A percentile compares a stretch with the other conserved stretches of the same genome.
These are phyloP conservation scores for Amborella trichopoda DNA, from an alignment of 164 flowering plant genomes.

Conservation along the genomic window DNA sequence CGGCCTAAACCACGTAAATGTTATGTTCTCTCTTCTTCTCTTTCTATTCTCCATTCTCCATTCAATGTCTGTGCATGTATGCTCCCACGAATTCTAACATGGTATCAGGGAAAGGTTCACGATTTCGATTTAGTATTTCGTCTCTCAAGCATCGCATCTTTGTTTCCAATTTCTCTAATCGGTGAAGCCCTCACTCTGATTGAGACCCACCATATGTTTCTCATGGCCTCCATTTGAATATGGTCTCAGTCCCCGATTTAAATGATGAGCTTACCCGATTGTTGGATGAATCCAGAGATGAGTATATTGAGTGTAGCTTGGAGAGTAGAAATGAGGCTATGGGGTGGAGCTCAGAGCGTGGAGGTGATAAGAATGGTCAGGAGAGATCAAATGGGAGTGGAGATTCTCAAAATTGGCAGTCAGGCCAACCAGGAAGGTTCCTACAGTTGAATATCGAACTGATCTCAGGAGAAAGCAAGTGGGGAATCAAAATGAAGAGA, in stretches of 20 bases:
- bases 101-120: no score
- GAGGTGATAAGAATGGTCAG: slow-evolving; percentile 32
- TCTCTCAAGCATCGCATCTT: no score
- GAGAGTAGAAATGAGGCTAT: slow-evolving; percentile 43
- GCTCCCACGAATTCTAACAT: no score
- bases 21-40: no score
- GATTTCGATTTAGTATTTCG: no score
- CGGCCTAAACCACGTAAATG: no score
- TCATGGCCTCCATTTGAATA: slow-evolving; percentile 71
- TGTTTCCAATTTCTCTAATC: no score
- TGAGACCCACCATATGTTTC: no score
- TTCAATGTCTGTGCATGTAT: no score
- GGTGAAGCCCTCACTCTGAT: no score
- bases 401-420: slow-evolving; percentile 45
- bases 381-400: slow-evolving; percentile 55
- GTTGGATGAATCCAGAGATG: slow-evolving; percentile 53
- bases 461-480: slow-evolving; percentile 38
- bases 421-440: slow-evolving; percentile 28
- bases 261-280: slow-evolving; percentile 80
- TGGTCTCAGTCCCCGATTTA: slow-evolving; percentile 81
- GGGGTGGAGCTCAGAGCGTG: slow-evolving; percentile 48
- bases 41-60: no score
- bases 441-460: slow-evolving; percentile 44
- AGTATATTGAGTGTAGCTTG: slow-evolving; percentile 45
- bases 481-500: slow-evolving; percentile 36